phyloP scores from a whole-genome alignment of 2,329 filamentous ascomycete species.

The Penicillium rolfsii region DNA sequence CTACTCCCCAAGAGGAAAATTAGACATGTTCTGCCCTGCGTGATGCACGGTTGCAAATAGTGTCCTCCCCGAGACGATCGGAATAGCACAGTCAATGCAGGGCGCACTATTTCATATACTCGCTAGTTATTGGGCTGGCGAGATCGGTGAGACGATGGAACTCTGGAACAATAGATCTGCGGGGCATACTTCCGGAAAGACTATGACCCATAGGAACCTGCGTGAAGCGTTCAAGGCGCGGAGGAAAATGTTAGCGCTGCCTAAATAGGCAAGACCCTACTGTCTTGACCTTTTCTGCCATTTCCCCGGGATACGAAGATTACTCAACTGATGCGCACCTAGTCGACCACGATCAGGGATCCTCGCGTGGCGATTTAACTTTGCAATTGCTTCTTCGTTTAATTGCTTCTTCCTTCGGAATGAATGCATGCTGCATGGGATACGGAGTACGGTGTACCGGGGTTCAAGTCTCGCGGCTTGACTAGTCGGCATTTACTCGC shows the following conservation, averaged over 20 bases:
- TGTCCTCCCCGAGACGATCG: conserved; percentile 2
- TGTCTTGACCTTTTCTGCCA: neutral
- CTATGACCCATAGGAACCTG: neutral
- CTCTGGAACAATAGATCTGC: neutral
- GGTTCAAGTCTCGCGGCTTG: neutral
- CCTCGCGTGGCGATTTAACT: neutral
- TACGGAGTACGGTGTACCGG: neutral
- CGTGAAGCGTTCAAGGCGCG: neutral
- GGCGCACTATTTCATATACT: neutral
- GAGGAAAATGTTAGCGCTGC: neutral
- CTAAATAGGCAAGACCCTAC: neutral
- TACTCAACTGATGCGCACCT: neutral
- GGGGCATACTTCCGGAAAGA: neutral
- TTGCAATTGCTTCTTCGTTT: neutral
- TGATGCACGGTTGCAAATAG: conserved; percentile 1
- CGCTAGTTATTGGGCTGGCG: too few species aligned
- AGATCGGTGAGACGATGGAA: neutral
- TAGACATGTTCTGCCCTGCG: neutral
- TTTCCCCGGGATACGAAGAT: neutral
- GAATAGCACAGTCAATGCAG: neutral
- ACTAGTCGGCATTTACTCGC: neutral
- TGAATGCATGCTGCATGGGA: neutral
- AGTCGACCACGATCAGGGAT: conserved; percentile 2
- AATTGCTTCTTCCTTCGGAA: neutral
- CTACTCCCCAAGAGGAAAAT: neutral